Evolutionary conservation across 306 rosid species (phyloP).

Genomic region (Prunus armeniaca): DNA sequence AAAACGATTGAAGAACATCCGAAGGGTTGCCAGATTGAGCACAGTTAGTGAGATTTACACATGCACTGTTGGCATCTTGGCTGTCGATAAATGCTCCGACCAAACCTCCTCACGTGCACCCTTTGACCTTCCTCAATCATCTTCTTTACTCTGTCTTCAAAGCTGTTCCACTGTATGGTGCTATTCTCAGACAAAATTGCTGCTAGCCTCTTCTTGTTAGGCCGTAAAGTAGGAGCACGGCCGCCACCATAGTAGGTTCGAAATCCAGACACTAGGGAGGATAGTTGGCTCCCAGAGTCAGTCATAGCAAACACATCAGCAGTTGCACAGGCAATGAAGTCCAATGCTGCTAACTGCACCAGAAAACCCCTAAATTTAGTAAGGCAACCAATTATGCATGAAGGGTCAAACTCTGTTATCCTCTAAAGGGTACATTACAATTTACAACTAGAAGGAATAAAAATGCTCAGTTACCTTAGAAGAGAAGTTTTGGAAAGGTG

Average conservation of each 20-base stretch:
- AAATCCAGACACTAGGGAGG: conserved; percentile 88
- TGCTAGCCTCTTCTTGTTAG: conserved; percentile 88
- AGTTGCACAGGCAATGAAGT: conserved; percentile 86
- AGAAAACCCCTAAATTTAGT: background rate
- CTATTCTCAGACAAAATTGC: conserved; percentile 60
- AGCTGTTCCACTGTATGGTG: conserved; percentile 62
- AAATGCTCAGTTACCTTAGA: conserved; percentile 60
- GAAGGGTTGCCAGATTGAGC: background rate
- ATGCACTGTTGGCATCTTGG: conserved; percentile 80
- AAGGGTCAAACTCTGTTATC: background rate
- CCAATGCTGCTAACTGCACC: conserved; percentile 91
- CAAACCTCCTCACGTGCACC: conserved; percentile 47
- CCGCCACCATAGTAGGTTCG: conserved; percentile 76
- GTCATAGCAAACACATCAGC: conserved; percentile 96
- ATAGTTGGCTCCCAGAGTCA: conserved; percentile 96
- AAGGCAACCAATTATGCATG: too few relatives aligned
- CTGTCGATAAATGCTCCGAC: conserved; percentile 81
- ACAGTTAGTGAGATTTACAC: conserved; percentile 55
- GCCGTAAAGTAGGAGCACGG: conserved; percentile 71
- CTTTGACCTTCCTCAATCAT: conserved; percentile 86
- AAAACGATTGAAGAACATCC: background rate
- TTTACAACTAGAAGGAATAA: background rate
- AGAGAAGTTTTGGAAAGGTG: conserved; percentile 78
- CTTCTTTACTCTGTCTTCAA: conserved; percentile 73
- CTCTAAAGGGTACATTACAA: background rate